Conservation (phyloP, 768 basidiomycete genomes). For the Hydnomerulius pinastri region DNA sequence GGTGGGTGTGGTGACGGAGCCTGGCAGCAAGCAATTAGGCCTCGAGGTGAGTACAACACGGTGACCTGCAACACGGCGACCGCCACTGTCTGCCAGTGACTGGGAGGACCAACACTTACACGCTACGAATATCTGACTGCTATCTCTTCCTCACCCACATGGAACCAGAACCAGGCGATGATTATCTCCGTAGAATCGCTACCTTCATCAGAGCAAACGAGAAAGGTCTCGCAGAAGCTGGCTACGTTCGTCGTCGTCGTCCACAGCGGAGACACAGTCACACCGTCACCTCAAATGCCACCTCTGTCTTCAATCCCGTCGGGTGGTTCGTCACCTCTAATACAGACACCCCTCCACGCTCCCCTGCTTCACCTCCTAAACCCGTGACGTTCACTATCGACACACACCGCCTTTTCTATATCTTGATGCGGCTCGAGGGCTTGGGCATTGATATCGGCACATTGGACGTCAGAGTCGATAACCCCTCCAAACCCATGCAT, state of each 20-base stretch:
- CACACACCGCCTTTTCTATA: constrained; percentile 84
- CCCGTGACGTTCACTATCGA: constrained; percentile 72
- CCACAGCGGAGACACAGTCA: constrained; percentile 35
- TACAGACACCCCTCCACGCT: constrained; percentile 25
- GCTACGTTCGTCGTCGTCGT: constrained; percentile 51
- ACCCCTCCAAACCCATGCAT: constrained; percentile 75
- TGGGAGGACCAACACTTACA: no score
- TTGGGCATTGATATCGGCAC: constrained; percentile 75
- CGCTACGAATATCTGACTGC: no score
- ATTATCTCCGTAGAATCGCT: constrained; percentile 70
- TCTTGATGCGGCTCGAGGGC: constrained; percentile 84
- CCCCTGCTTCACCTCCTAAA: constrained; percentile 42
- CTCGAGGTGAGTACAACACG: no score
- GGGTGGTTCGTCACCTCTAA: constrained; percentile 49
- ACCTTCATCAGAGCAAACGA: constrained; percentile 75
- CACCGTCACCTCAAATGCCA: constrained; percentile 28
- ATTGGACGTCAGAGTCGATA: constrained; percentile 74
- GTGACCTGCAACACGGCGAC: no score
- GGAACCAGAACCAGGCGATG: constrained; percentile 69
- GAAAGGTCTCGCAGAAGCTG: constrained; percentile 67
- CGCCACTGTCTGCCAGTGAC: no score
- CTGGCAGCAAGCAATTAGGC: background rate
- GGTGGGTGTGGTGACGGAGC: constrained; percentile 2
- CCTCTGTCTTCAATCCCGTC: constrained; percentile 59
- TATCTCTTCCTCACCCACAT: constrained; percentile 26